Percentiles rank a stretch among this genome's conserved stretches.
phyloP scores from a whole-genome alignment of 2,329 filamentous ascomycete genomes.

The Claviceps sp. region DNA sequence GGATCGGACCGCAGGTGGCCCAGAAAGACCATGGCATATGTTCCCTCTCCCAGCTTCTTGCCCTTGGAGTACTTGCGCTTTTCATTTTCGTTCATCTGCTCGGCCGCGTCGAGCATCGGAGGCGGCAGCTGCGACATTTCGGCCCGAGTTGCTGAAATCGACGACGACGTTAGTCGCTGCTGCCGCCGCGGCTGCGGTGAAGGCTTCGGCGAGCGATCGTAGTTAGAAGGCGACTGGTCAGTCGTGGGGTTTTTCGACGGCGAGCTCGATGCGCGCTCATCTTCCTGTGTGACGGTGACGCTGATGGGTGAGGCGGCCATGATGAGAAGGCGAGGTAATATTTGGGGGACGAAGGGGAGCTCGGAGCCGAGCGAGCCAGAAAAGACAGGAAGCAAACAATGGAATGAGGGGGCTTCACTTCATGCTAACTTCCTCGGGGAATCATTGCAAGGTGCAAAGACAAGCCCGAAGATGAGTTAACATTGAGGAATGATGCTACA shows the following conservation, averaged over 20 bases:
- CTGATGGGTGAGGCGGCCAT: conserved; percentile 34
- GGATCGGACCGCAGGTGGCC: conserved; percentile 67
- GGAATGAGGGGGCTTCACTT: no score
- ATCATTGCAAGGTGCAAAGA: no score
- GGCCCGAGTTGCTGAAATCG: conserved; percentile 10
- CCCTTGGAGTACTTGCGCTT: conserved; percentile 86
- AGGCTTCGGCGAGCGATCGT: conserved; percentile 26
- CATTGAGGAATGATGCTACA: background rate
- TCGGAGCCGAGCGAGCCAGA: background rate
- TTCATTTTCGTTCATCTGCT: conserved; percentile 69
- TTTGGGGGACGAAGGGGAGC: background rate
- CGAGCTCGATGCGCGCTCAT: conserved; percentile 24
- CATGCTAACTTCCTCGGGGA: no score
- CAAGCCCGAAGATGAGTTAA: no score
- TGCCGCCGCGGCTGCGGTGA: conserved; percentile 7
- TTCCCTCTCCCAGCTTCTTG: conserved; percentile 88
- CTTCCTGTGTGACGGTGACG: conserved; percentile 19
- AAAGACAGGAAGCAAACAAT: no score
- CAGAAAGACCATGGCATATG: conserved; percentile 89
- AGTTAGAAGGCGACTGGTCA: conserved; percentile 27
- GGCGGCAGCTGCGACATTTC: conserved; percentile 17
- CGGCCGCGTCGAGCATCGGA: conserved; percentile 47
- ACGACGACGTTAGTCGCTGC: background rate
- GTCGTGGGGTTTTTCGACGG: conserved; percentile 29
- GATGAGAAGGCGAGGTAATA: conserved; percentile 4